Evolutionary conservation across 805 yeast genomes (phyloP), one percentile per base, ranked within the genome.

Genomic region (Wickerhamiella kurtzmanii): DNA sequence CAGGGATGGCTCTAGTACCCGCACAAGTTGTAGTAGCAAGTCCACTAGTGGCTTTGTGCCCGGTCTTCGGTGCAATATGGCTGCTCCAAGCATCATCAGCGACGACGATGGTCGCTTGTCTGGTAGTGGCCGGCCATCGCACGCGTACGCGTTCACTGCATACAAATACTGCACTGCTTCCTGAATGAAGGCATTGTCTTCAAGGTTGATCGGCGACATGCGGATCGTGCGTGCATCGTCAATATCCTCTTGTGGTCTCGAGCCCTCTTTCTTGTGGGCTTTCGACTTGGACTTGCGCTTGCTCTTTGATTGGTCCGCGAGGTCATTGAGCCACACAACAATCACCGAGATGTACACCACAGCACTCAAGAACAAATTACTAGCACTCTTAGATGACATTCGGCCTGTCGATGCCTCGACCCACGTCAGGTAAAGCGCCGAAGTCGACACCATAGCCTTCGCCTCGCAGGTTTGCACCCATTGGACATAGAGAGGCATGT

Each of bases 381-480:
- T 48, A 21, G 44, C 42, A 38, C 48, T 50, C 15, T 52, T 40
- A 8, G 50, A 44, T n/a, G 17, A 15, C 37, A 47, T 50, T 28
- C 56, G 55, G 25, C 54, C 59, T 18, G 50, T 48, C 21, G 51
- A 55, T 2, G 60, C 56, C 15, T 54, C 52, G 22, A 47, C 44
- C 55, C 64, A 54, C 16, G 53, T 56, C 17, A 61, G 51, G 35
- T 48, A 57, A 48, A 59, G 38, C n/a, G 56, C 40, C 8, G 58
- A 53, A 2, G 57, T 53, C 8, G 59, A 46, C 2, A 61, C 59
- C 46, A 59, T 49, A 11, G 57, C 52, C 32, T 50, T 48, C 16
- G 64, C 58, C 37, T 60, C 63, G 18, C 53, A 52, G 11, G 58
- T 50, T 43, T 47, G 43, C 20, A 56, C 49, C 65, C 64, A 61